Conservation (phyloP, 2,329 filamentous ascomycete genomes). For the Neonectria coccinea region DNA sequence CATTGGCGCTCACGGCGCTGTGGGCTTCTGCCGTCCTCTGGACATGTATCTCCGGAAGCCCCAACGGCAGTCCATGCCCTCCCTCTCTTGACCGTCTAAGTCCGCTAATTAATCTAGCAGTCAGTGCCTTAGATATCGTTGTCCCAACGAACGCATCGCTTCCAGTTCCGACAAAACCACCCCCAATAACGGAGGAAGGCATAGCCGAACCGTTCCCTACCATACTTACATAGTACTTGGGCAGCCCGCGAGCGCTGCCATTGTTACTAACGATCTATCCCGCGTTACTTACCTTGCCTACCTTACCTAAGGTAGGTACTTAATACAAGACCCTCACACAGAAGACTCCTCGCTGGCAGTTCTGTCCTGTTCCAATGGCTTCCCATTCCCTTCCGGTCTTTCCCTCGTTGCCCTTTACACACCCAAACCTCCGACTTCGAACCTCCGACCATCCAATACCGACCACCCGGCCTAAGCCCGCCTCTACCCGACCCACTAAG, state of each 20-base stretch:
- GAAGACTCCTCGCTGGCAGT: not conserved
- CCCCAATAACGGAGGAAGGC: slow-evolving; percentile 25
- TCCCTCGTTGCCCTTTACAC: slow-evolving; percentile 16
- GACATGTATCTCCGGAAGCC: slow-evolving; percentile 42
- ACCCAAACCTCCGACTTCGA: slow-evolving; percentile 9
- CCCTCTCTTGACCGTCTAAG: slow-evolving; percentile 14
- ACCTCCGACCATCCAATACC: slow-evolving; percentile 28
- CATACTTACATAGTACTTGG: too few relatives aligned
- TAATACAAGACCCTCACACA: not conserved
- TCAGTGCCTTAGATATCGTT: slow-evolving; percentile 28
- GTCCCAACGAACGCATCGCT: slow-evolving; percentile 37
- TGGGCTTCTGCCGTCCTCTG: slow-evolving; percentile 22
- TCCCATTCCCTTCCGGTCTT: not conserved
- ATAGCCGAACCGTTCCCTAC: slow-evolving; percentile 6
- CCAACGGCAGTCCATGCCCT: slow-evolving; percentile 29
- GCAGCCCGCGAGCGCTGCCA: not conserved
- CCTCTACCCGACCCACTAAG: slow-evolving; percentile 38
- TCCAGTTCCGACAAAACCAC: slow-evolving; percentile 10
- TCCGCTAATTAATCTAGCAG: slow-evolving; percentile 19
- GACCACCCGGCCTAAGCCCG: slow-evolving; percentile 40
- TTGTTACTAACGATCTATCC: not conserved
- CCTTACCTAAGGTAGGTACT: not conserved
- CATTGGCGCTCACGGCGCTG: slow-evolving; percentile 1
- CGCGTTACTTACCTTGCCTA: too few relatives aligned
- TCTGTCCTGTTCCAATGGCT: not conserved